Conservation (phyloP, 1,284 basidiomycete genomes). For the Trichosporon ovoides region DNA sequence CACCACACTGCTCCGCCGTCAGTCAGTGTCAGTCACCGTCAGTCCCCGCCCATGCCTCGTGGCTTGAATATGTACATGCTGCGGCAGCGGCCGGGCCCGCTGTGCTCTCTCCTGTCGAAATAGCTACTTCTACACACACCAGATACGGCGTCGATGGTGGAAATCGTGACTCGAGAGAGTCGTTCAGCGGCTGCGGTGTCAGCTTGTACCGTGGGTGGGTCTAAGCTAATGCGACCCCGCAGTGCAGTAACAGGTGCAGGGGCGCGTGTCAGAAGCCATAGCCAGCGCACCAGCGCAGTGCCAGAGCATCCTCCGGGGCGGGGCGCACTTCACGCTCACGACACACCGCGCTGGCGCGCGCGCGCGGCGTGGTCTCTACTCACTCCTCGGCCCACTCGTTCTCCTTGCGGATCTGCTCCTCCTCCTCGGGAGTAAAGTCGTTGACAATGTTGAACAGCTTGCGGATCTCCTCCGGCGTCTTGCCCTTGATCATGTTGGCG, state of each 20-base stretch:
- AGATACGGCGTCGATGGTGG: not conserved
- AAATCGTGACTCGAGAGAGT: not conserved
- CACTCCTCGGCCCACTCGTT: constrained; percentile 65
- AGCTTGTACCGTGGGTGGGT: not conserved
- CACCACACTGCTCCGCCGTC: too few relatives aligned
- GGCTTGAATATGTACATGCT: too few relatives aligned
- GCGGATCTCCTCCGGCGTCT: constrained; percentile 82
- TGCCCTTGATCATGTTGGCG: constrained; percentile 95
- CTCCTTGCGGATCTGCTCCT: constrained; percentile 99
- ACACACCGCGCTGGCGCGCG: not conserved
- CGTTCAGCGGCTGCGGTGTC: not conserved
- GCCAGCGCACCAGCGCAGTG: too few relatives aligned
- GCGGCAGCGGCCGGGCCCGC: too few relatives aligned
- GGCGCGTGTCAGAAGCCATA: not conserved
- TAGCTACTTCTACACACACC: constrained; percentile 1
- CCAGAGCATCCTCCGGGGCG: too few relatives aligned
- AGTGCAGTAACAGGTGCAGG: not conserved
- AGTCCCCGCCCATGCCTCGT: too few relatives aligned
- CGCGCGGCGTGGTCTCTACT: constrained; percentile 21
- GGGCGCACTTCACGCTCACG: too few relatives aligned
- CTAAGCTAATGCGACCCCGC: too few relatives aligned
- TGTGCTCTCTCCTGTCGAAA: too few relatives aligned
- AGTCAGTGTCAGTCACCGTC: too few relatives aligned
- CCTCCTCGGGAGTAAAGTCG: constrained; percentile 98
- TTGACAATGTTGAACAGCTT: constrained; percentile 93